These are phyloP conservation scores for Melastoma malabathricum DNA, from an alignment of 345 rosid genomes.

Conservation along the genomic window DNA sequence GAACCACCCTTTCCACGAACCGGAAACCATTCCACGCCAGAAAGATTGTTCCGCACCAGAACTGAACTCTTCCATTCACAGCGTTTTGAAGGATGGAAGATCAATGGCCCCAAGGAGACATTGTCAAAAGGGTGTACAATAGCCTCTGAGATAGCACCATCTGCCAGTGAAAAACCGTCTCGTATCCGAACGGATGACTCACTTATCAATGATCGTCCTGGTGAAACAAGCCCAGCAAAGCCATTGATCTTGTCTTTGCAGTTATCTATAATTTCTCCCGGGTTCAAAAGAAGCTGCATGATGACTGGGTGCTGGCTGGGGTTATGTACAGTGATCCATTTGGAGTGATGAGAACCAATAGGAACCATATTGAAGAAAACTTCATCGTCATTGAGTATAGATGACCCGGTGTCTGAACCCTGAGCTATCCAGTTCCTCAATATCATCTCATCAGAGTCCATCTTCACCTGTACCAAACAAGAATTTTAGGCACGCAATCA, in stretches of 20 bases:
- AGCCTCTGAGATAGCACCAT: conserved; percentile 35
- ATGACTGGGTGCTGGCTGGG: conserved; percentile 53
- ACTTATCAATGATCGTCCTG: conserved; percentile 12
- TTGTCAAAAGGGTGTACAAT: conserved; percentile 36
- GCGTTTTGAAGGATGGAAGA: conserved; percentile 47
- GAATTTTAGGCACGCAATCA: neutral
- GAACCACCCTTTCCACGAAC: conserved; percentile 50
- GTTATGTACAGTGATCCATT: conserved; percentile 54
- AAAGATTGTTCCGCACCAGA: conserved; percentile 51
- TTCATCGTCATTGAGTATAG: conserved; percentile 47
- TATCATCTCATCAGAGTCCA: conserved; percentile 37
- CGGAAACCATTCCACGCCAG: conserved; percentile 70
- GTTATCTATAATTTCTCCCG: conserved; percentile 41
- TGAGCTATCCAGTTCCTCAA: conserved; percentile 55
- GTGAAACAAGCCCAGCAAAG: conserved; percentile 13
- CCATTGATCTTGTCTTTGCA: conserved; percentile 27
- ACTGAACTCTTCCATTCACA: conserved; percentile 66
- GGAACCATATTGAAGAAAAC: conserved; percentile 34
- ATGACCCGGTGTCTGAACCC: conserved; percentile 25
- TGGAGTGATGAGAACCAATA: conserved; percentile 30
- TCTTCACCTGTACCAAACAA: conserved; percentile 13
- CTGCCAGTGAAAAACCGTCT: conserved; percentile 44
- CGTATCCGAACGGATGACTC: conserved; percentile 11
- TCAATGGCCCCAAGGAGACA: conserved; percentile 50
- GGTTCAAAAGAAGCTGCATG: conserved; percentile 62